Conservation (phyloP, 352 stramenopile species). For the Phytophthora syringae region DNA sequence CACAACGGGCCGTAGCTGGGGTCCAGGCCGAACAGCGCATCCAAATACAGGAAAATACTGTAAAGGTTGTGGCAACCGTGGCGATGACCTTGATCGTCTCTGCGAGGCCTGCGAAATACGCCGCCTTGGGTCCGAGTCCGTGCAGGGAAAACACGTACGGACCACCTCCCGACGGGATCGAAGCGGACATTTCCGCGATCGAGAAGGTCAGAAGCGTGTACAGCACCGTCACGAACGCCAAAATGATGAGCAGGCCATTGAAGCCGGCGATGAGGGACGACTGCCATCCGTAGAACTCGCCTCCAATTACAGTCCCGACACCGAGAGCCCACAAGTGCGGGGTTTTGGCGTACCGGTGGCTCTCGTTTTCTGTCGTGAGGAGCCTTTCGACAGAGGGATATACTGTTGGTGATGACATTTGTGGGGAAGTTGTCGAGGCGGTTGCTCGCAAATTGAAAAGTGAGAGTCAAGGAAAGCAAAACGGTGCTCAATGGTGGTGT, state of each 20-base stretch:
- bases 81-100: constrained; percentile 70
- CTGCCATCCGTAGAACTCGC: constrained; percentile 80
- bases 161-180: constrained; percentile 61
- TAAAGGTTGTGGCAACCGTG: constrained; percentile 54
- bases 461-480: constrained; percentile 8
- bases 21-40: constrained; percentile 51
- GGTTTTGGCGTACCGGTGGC: constrained; percentile 59
- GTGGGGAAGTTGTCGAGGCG: neutral
- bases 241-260: constrained; percentile 62
- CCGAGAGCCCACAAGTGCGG: constrained; percentile 75
- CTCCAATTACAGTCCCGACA: constrained; percentile 68
- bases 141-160: constrained; percentile 76
- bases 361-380: constrained; percentile 9
- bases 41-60: constrained; percentile 68
- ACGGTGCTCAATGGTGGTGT: no score
- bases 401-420: constrained; percentile 18
- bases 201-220: constrained; percentile 77
- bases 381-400: constrained; percentile 29
- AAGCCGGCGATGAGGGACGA: constrained; percentile 63
- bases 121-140: constrained; percentile 53
- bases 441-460: constrained; percentile 26
- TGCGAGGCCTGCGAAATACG: constrained; percentile 70
- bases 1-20: constrained; percentile 50
- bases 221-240: constrained; percentile 67
- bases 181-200: constrained; percentile 73